Evolutionary conservation across 345 rosid species (phyloP).

Genomic region (Pistacia integerrima): DNA sequence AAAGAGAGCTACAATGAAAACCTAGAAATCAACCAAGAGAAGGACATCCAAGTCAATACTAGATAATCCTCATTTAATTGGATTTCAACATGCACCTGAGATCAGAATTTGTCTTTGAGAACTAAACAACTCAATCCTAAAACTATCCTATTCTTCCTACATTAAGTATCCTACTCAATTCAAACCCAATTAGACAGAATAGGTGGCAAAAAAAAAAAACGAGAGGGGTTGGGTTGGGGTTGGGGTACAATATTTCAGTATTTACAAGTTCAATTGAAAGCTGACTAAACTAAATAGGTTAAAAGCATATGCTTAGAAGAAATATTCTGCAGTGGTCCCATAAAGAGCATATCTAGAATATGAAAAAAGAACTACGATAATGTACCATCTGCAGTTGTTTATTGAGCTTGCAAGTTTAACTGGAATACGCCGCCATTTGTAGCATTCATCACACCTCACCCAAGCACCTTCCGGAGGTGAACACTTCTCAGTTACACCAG

Average conservation of each 20-base stretch:
- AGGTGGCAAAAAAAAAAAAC: background rate
- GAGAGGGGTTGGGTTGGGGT: no score
- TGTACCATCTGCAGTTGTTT: conserved; percentile 79
- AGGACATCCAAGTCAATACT: background rate
- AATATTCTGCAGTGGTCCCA: conserved; percentile 1
- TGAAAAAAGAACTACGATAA: conserved; percentile 10
- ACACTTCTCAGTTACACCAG: conserved; percentile 40
- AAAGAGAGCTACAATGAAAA: background rate
- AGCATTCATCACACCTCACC: conserved; percentile 95
- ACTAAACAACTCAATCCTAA: background rate
- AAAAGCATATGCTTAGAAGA: background rate
- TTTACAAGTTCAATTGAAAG: background rate
- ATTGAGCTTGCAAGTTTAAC: conserved; percentile 65
- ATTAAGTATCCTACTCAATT: background rate
- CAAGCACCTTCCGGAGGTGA: conserved; percentile 65
- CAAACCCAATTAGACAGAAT: background rate
- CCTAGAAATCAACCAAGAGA: background rate
- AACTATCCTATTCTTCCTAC: background rate
- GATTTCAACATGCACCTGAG: background rate
- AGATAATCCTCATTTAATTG: background rate
- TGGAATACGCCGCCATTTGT: conserved; percentile 93
- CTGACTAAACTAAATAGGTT: background rate
- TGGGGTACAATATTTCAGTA: background rate
- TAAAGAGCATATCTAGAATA: conserved; percentile 15
- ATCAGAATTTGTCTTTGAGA: background rate